Conservation (phyloP, 2,329 filamentous ascomycete genomes). For the Penicillium capsulatum region DNA sequence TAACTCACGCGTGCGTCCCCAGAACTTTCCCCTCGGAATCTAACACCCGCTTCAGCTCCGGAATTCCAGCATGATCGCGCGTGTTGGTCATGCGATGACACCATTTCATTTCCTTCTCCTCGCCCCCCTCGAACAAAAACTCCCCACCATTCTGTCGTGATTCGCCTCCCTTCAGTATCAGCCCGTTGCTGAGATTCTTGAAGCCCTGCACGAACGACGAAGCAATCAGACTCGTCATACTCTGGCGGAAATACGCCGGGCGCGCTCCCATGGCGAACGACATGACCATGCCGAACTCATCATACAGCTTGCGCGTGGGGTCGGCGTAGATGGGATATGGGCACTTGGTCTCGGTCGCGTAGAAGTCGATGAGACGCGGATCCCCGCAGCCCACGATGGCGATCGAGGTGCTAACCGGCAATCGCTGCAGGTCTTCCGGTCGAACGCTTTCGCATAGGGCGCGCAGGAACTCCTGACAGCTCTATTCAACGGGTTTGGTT, state of each 20-base stretch:
- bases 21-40: neutral
- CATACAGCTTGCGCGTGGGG: constrained; percentile 62
- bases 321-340: constrained; percentile 75
- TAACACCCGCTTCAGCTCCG: constrained; percentile 10
- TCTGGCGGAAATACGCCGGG: constrained; percentile 63
- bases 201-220: constrained; percentile 56
- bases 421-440: constrained; percentile 32
- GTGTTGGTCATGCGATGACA: constrained; percentile 78
- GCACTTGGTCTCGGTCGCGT: constrained; percentile 59
- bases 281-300: constrained; percentile 63
- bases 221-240: constrained; percentile 44
- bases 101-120: constrained; percentile 57
- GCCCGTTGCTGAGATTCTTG: constrained; percentile 38
- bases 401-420: constrained; percentile 58
- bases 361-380: constrained; percentile 63
- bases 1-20: too few species aligned
- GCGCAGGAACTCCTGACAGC: constrained; percentile 71
- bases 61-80: constrained; percentile 70
- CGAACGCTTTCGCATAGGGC: constrained; percentile 58
- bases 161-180: constrained; percentile 31
- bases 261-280: constrained; percentile 58
- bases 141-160: constrained; percentile 69
- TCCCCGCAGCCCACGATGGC: constrained; percentile 69
- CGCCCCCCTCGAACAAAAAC: constrained; percentile 62
- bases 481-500: constrained; percentile 45